phyloP scores from a whole-genome alignment of 345 rosid genomes.

The Eucalyptus caleyi region DNA sequence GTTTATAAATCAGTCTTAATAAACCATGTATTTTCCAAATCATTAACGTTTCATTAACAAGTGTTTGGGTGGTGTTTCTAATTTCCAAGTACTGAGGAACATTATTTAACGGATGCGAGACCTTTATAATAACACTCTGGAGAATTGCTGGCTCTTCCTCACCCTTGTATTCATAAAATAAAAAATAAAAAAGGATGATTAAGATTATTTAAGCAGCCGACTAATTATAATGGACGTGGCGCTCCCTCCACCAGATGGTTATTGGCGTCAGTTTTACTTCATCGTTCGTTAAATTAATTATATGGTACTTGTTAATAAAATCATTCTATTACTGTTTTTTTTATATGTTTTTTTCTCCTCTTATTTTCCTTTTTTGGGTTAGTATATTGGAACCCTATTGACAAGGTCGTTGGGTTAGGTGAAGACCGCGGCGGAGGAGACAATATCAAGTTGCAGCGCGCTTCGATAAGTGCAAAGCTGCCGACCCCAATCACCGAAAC shows the following conservation, averaged over 20 bases:
- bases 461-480: neutral
- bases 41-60: neutral
- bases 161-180: neutral
- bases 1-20: neutral
- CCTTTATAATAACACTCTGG: neutral
- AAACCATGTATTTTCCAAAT: neutral
- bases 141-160: neutral
- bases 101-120: too few species aligned
- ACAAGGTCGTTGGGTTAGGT: neutral
- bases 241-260: neutral
- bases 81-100: neutral
- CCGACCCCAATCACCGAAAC: neutral
- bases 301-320: neutral
- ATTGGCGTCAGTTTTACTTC: neutral
- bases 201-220: neutral
- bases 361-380: neutral
- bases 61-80: too few species aligned
- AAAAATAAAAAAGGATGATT: neutral
- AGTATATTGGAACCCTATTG: neutral
- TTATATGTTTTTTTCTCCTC: fast-evolving
- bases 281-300: too few species aligned
- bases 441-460: neutral
- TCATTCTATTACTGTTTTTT: neutral
- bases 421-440: neutral
- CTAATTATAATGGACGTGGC: neutral